Conservation (phyloP, 768 basidiomycete genomes). For the Lactarius tabidus region DNA sequence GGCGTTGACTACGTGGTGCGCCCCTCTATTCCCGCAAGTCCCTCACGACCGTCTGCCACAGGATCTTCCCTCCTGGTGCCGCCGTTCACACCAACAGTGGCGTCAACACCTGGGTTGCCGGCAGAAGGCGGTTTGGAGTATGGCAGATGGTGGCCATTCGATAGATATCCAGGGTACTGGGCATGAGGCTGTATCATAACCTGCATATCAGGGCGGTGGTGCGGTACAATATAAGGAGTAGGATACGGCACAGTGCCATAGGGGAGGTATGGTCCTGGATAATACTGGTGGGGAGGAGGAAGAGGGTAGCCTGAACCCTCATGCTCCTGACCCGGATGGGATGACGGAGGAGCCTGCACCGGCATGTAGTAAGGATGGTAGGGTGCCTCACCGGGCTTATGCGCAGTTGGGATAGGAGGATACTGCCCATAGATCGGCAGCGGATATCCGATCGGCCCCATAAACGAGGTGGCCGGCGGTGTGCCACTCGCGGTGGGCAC, state of each 20-base stretch:
- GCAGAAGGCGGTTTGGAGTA: conserved; percentile 40
- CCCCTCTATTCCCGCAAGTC: conserved; percentile 22
- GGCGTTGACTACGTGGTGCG: conserved; percentile 20
- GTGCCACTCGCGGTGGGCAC: conserved; percentile 32
- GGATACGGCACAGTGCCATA: conserved; percentile 45
- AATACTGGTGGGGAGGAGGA: conserved; percentile 40
- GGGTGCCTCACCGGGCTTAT: conserved; percentile 49
- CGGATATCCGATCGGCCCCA: conserved; percentile 49
- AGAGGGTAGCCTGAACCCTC: conserved; percentile 32
- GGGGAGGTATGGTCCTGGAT: conserved; percentile 46
- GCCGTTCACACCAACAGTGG: conserved; percentile 16
- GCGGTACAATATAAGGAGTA: conserved; percentile 43
- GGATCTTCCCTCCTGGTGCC: conserved; percentile 24
- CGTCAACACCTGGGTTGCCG: conserved; percentile 32
- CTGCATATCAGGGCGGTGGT: conserved; percentile 34
- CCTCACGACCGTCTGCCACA: conserved; percentile 18
- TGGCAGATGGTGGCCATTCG: conserved; percentile 39
- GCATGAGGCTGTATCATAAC: conserved; percentile 24
- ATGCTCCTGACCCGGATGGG: conserved; percentile 37
- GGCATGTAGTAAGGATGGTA: conserved; percentile 50
- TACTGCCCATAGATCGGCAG: conserved; percentile 56
- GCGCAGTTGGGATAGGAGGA: conserved; percentile 39
- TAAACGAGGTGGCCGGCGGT: conserved; percentile 50
- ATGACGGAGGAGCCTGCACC: conserved; percentile 38
- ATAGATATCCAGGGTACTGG: conserved; percentile 29